phyloP scores from a whole-genome alignment of 352 stramenopile genomes.

The Globisporangium echinulatum region DNA sequence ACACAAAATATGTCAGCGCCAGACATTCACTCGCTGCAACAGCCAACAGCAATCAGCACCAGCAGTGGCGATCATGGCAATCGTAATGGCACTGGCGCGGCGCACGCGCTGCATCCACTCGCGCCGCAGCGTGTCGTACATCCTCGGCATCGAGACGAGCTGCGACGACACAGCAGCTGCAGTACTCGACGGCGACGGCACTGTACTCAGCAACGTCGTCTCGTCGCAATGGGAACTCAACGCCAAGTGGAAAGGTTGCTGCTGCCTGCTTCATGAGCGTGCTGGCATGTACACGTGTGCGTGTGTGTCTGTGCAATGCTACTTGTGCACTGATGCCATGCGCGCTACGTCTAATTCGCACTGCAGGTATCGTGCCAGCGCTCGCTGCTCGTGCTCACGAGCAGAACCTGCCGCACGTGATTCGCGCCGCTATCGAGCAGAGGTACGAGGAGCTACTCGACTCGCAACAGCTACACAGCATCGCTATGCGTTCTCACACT shows the following conservation, averaged over 20 bases:
- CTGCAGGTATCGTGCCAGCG: constrained; percentile 92
- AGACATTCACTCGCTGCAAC: background rate
- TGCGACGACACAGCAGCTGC: constrained; percentile 94
- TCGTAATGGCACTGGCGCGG: constrained; percentile 1
- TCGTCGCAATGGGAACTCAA: constrained; percentile 91
- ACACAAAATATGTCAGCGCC: background rate
- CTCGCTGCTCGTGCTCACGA: constrained; percentile 92
- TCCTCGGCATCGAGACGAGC: constrained; percentile 94
- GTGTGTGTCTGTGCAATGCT: background rate
- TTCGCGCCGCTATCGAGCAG: constrained; percentile 85
- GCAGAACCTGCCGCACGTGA: constrained; percentile 93
- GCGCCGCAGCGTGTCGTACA: constrained; percentile 37
- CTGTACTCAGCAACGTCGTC: constrained; percentile 90
- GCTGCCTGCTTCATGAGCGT: too few species aligned
- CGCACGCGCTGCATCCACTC: background rate
- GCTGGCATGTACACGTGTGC: too few species aligned
- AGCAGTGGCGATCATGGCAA: background rate
- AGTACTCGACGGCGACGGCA: constrained; percentile 86
- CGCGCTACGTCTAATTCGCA: too few species aligned
- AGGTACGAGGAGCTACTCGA: constrained; percentile 32
- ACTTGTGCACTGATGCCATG: background rate
- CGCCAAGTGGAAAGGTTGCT: constrained; percentile 71
- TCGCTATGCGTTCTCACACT: background rate
- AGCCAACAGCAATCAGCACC: background rate
- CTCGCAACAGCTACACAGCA: too few species aligned